Base-by-base conservation (phyloP, 768 basidiomycete genomes). In the Mycena maculata region DNA sequence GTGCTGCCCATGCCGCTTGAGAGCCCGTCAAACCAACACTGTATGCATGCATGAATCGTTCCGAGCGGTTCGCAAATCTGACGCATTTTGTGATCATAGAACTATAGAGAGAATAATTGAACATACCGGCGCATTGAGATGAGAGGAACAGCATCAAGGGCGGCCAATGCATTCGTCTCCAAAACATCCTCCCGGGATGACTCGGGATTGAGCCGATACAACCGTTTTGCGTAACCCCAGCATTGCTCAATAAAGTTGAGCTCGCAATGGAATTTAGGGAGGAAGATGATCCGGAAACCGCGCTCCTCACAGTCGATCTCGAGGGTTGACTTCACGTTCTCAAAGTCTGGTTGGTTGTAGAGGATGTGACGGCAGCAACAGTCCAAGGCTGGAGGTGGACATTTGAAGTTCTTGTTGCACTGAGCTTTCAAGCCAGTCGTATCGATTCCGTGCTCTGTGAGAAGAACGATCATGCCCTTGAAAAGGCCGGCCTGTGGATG, bases 391-490 rank as follows among this genome's bases (percentile, higher is more conserved):
- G 45, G 45, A 4, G 45, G 45, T 6, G 45, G n/a, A 13, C 45
- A 47, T 23, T 47, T 8, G 7, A 49, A 38, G 9, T 27, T 42
- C 73, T 38, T 38, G 36, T 16, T 16, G 36, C 16, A 38, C 16
- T 9, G 10, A 9, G 16, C 10, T 38, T 38, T 38, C n/a, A n/a
- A n/a, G 36, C 36, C 36, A 38, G 36, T 38, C 36, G 36, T 38
- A 16, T 38, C 36, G 16, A 38, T 38, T 9, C 36, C 36, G 36
- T 16, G 16, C 16, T 38, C 36, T 16, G 9, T 16, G 36, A 38
- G 36, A 38, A 38, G 36, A 38, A 38, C 36, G 16, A 38, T 9
- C 36, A 76, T 77, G 18, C 76, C 76, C 48, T 76, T 76, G 67
- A 74, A 77, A 1, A n/a, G 16, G 7, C 62, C 62, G 0, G 52